Percentiles rank a stretch among this genome's conserved stretches.
phyloP scores from a whole-genome alignment of 306 rosid species.

The Rubus idaeus region DNA sequence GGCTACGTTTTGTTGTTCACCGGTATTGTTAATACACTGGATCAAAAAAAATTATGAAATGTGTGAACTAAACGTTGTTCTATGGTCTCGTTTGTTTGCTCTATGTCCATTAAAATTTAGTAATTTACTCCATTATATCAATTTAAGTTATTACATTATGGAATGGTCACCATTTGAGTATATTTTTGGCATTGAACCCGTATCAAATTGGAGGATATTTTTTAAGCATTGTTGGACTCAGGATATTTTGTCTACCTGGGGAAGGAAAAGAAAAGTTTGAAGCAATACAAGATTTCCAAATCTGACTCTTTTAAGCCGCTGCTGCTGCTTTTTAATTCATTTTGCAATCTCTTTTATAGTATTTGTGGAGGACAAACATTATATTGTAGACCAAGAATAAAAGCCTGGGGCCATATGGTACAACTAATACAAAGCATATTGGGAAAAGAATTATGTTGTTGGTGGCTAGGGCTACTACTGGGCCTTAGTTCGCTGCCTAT shows the following conservation, averaged over 20 bases:
- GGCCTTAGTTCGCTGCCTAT: background rate
- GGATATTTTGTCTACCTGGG: background rate
- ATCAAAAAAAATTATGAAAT: background rate
- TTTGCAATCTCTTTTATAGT: no score
- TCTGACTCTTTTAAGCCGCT: no score
- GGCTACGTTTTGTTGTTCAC: background rate
- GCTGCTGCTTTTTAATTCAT: no score
- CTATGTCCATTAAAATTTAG: background rate
- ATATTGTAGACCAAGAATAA: no score
- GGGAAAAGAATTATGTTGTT: background rate
- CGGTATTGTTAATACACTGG: background rate
- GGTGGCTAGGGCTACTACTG: background rate
- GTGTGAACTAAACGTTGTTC: background rate
- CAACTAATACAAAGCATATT: no score
- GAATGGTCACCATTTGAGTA: background rate
- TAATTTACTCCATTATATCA: background rate
- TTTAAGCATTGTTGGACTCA: background rate
- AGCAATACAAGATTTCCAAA: no score
- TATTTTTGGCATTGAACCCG: background rate
- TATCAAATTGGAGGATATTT: background rate
- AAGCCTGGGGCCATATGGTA: no score
- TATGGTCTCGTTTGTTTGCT: background rate
- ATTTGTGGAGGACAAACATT: no score
- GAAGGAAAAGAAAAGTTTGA: no score
- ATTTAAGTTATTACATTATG: background rate